Conservation (phyloP, 2,329 filamentous ascomycete species). For the Talaromyces sp. region DNA sequence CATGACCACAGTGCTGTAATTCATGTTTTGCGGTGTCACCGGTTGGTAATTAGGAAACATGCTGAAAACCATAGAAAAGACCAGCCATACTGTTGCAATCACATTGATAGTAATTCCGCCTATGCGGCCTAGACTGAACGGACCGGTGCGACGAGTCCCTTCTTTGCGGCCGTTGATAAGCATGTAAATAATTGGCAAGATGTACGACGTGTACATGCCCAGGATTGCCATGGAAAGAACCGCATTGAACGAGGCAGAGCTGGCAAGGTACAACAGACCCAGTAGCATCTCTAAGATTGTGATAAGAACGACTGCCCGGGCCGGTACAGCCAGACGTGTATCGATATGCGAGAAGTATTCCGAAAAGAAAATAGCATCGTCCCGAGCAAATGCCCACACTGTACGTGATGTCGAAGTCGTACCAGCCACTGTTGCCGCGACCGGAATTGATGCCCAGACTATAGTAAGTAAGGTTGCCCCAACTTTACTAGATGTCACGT, state of each 20-base stretch:
- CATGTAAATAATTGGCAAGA: background rate
- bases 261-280: background rate
- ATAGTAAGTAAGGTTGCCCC: background rate
- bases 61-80: background rate
- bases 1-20: background rate
- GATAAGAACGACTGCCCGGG: background rate
- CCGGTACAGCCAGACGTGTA: background rate
- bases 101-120: background rate
- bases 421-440: background rate
- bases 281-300: background rate
- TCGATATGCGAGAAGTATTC: background rate
- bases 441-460: background rate
- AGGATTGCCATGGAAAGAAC: background rate
- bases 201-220: background rate
- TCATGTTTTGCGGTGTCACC: background rate
- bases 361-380: background rate
- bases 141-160: background rate
- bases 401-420: background rate
- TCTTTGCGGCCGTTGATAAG: background rate
- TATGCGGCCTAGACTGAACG: background rate
- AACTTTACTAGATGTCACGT: background rate
- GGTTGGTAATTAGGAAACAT: background rate
- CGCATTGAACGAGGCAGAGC: background rate
- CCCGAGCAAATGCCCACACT: background rate
- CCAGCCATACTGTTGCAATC: background rate